Evolutionary conservation across 2,329 filamentous ascomycete genomes (phyloP).

Genomic region (Fusarium sacchari): DNA sequence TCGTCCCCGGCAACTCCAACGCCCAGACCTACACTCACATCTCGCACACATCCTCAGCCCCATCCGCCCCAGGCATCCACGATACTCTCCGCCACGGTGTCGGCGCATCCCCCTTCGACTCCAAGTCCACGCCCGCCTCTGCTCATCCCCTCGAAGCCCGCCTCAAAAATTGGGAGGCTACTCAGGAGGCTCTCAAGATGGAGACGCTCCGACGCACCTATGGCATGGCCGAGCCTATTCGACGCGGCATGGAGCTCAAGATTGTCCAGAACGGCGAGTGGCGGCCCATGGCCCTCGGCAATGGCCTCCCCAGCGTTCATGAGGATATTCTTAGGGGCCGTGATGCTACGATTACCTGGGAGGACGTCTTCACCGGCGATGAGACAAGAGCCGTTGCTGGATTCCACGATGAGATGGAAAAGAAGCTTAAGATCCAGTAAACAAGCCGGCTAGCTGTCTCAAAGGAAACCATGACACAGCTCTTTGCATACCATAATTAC

Average conservation of each 20-base stretch:
- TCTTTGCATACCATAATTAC: conserved; percentile 27
- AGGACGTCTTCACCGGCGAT: conserved; percentile 89
- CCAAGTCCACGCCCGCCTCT: conserved; percentile 60
- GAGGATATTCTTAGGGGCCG: conserved; percentile 87
- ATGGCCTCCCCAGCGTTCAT: conserved; percentile 73
- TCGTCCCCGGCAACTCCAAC: conserved; percentile 78
- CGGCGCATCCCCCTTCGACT: conserved; percentile 66
- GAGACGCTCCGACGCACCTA: conserved; percentile 86
- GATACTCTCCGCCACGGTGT: conserved; percentile 91
- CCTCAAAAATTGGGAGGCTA: conserved; percentile 88
- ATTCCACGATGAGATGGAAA: conserved; percentile 94
- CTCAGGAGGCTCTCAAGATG: conserved; percentile 90
- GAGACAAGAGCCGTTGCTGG: conserved; percentile 76
- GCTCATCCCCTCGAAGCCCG: conserved; percentile 92
- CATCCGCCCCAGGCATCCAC: conserved; percentile 91
- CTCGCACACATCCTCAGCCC: conserved; percentile 73
- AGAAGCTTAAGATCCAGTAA: conserved; percentile 78
- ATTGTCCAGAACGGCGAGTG: conserved; percentile 84
- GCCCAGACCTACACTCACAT: conserved; percentile 73
- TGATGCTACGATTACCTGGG: conserved; percentile 85
- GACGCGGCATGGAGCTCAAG: conserved; percentile 94
- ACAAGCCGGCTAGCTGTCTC: neutral
- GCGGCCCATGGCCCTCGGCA: conserved; percentile 76
- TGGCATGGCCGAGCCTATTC: conserved; percentile 91
- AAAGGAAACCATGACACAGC: neutral